Conservation (phyloP, 2,329 filamentous ascomycete species). For the Huntiella omanensis region DNA sequence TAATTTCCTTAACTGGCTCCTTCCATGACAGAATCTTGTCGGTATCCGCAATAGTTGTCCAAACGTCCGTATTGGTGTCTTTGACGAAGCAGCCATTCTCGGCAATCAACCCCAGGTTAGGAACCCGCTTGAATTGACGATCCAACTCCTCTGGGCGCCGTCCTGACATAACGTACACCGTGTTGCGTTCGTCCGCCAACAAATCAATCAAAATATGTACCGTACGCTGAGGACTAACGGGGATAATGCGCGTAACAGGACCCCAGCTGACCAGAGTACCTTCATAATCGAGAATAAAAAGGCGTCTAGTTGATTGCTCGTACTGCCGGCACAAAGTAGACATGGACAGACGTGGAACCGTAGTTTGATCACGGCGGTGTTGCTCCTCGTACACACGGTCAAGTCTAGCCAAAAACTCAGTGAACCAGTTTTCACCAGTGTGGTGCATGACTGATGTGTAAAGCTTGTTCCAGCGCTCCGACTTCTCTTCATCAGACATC, state of each 20-base stretch:
- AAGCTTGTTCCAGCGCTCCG: conserved; percentile 53
- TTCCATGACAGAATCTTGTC: conserved; percentile 63
- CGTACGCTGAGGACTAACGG: conserved; percentile 67
- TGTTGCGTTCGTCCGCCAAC: conserved; percentile 60
- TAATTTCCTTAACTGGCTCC: conserved; percentile 58
- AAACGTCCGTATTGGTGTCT: conserved; percentile 45
- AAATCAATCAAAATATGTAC: conserved; percentile 69
- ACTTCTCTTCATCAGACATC: conserved; percentile 59
- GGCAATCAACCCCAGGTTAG: conserved; percentile 72
- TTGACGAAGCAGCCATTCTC: conserved; percentile 89
- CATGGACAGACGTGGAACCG: conserved; percentile 68
- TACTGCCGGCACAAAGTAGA: conserved; percentile 48
- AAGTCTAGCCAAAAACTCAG: conserved; percentile 51
- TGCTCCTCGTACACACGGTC: conserved; percentile 68
- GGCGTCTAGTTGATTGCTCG: conserved; percentile 41
- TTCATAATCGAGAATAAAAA: conserved; percentile 89
- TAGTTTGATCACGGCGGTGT: conserved; percentile 63
- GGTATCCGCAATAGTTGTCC: conserved; percentile 61
- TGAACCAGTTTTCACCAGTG: conserved; percentile 74
- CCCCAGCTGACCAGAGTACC: conserved; percentile 81
- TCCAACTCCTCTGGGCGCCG: conserved; percentile 77
- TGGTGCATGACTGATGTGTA: conserved; percentile 58
- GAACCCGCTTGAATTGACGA: conserved; percentile 64
- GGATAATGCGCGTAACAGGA: conserved; percentile 64
- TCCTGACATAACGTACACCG: conserved; percentile 86